Conservation (phyloP, 176 grass and related monocot species). For the Zea luxurians region DNA sequence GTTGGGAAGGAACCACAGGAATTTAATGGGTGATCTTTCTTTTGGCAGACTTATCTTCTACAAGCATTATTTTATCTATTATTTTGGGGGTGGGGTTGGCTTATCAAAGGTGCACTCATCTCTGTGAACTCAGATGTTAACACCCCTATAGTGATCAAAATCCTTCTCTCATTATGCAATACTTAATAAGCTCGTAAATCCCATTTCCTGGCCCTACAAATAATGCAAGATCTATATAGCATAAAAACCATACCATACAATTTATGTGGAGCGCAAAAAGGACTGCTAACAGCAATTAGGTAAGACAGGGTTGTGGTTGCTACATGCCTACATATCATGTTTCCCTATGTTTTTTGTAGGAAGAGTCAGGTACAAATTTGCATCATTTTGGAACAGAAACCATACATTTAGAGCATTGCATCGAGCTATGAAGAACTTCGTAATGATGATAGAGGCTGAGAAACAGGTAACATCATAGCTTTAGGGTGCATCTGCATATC, state of each 20-base stretch:
- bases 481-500: constrained; percentile 14
- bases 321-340: constrained; percentile 22
- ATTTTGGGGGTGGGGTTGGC: neutral
- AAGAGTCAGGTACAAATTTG: constrained; percentile 85
- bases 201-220: neutral
- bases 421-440: constrained; percentile 62
- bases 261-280: constrained; percentile 12
- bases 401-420: constrained; percentile 81
- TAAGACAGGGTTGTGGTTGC: constrained; percentile 4
- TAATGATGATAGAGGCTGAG: constrained; percentile 79
- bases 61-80: neutral
- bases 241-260: constrained; percentile 33
- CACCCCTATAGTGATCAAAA: neutral
- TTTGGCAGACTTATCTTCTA: neutral
- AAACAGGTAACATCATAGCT: constrained; percentile 59
- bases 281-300: neutral
- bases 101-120: neutral
- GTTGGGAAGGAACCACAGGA: neutral
- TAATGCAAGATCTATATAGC: neutral
- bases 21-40: neutral
- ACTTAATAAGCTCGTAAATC: constrained; percentile 11
- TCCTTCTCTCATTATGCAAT: neutral
- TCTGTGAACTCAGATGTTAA: neutral
- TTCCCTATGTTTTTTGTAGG: constrained; percentile 48
- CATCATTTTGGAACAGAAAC: constrained; percentile 91